Evolutionary conservation across 2,329 filamentous ascomycete species (phyloP).

Genomic region (Blastomyces gilchristii): DNA sequence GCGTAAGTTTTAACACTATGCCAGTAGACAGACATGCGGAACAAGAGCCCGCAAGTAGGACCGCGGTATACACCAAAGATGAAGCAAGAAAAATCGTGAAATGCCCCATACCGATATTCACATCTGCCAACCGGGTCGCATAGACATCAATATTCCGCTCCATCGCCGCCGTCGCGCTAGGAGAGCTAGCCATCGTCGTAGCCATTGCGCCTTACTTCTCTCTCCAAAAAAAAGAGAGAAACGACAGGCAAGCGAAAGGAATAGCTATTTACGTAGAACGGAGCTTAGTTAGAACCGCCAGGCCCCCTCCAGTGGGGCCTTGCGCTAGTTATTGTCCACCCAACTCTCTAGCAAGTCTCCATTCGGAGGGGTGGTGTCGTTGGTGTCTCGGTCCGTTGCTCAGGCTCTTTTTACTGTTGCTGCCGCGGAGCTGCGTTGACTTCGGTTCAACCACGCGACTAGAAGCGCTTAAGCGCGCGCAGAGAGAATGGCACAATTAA

Average conservation of each 20-base stretch:
- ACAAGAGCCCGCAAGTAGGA: neutral
- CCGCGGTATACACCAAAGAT: neutral
- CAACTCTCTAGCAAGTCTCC: neutral
- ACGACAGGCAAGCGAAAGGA: neutral
- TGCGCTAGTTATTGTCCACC: neutral
- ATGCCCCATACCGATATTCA: slow-evolving; percentile 35
- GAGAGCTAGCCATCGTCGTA: neutral
- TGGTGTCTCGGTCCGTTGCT: neutral
- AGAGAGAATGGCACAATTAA: neutral
- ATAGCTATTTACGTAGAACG: no score
- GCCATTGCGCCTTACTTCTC: neutral
- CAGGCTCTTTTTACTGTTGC: neutral
- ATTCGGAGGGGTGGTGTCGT: neutral
- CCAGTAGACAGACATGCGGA: neutral
- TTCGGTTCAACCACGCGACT: neutral
- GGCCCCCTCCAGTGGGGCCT: neutral
- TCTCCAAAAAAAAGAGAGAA: neutral
- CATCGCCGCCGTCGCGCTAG: slow-evolving; percentile 20
- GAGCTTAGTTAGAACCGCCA: neutral
- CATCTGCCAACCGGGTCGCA: slow-evolving; percentile 40
- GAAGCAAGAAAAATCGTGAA: slow-evolving; percentile 3
- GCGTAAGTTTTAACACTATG: neutral
- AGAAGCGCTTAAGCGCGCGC: neutral
- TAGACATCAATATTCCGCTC: slow-evolving; percentile 42
- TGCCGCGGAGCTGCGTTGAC: neutral